Evolutionary conservation across 306 rosid genomes (phyloP).

Genomic region (Vachellia pachyceras): DNA sequence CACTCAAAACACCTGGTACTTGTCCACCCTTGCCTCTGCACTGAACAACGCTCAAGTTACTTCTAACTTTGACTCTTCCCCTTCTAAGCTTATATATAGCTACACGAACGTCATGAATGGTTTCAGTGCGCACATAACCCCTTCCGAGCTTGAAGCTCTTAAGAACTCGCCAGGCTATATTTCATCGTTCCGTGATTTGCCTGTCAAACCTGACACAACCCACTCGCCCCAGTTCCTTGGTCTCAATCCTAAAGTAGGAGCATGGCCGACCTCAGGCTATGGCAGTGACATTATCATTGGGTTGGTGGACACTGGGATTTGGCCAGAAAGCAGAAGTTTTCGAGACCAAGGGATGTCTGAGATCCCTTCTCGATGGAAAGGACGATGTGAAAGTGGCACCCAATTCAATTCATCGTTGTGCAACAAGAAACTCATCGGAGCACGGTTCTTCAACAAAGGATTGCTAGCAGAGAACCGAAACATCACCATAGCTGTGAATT

Average conservation of each 20-base stretch:
- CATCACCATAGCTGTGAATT: constrained; percentile 43
- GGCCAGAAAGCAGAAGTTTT: constrained; percentile 85
- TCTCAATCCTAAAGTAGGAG: constrained; percentile 50
- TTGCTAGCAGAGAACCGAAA: constrained; percentile 50
- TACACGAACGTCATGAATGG: constrained; percentile 75
- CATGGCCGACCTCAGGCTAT: constrained; percentile 56
- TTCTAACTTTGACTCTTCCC: background rate
- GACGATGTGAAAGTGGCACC: constrained; percentile 59
- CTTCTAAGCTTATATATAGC: constrained; percentile 58
- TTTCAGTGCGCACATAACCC: constrained; percentile 68
- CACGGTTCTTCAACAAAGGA: constrained; percentile 75
- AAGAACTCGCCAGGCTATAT: constrained; percentile 59
- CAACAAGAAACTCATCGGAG: constrained; percentile 87
- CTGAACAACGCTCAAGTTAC: background rate
- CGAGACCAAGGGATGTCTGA: constrained; percentile 61
- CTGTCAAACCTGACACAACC: constrained; percentile 65
- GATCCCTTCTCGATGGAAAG: constrained; percentile 78
- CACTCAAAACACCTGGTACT: constrained; percentile 63
- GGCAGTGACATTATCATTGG: constrained; percentile 75
- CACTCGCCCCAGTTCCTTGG: constrained; percentile 72
- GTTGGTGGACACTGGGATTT: constrained; percentile 72
- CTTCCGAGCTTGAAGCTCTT: constrained; percentile 58
- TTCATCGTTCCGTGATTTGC: constrained; percentile 55
- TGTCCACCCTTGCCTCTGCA: constrained; percentile 44
- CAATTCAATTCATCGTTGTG: constrained; percentile 64